phyloP scores from a whole-genome alignment of 140 eudicot species.

The Ambrosia hybrid region DNA sequence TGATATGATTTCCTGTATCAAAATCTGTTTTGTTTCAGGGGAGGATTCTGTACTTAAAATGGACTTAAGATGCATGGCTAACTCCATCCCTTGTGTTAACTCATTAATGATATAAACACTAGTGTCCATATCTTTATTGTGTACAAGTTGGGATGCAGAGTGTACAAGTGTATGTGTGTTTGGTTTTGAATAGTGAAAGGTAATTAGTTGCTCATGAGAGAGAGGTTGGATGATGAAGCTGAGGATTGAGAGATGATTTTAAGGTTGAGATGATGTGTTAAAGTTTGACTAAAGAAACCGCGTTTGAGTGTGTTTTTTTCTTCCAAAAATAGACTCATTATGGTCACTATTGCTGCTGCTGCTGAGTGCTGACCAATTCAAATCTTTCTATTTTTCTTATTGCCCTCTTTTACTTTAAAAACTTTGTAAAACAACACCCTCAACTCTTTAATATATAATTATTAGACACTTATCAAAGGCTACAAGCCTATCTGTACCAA shows the following conservation, averaged over 20 bases:
- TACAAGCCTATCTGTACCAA: too few species aligned
- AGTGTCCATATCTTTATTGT: conserved; percentile 43
- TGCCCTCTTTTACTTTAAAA: not conserved
- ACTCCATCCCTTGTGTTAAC: conserved; percentile 72
- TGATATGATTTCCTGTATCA: conserved; percentile 57
- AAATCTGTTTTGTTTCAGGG: conserved; percentile 39
- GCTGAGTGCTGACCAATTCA: conserved; percentile 36
- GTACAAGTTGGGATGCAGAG: conserved; percentile 24
- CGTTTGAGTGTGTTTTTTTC: conserved; percentile 31
- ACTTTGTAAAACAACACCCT: not conserved
- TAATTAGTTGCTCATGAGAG: conserved; percentile 16
- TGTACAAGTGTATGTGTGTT: conserved; percentile 11
- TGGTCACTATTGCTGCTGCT: conserved; percentile 13
- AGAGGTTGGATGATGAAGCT: conserved; percentile 32
- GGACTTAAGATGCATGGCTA: conserved; percentile 65
- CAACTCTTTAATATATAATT: not conserved
- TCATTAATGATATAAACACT: conserved; percentile 51
- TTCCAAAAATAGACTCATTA: conserved; percentile 30
- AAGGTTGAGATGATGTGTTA: conserved; percentile 29
- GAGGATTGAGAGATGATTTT: conserved; percentile 33
- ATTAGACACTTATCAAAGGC: too few species aligned
- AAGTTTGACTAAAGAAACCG: conserved; percentile 45
- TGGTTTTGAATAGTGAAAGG: conserved; percentile 20
- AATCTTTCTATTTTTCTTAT: conserved; percentile 16
- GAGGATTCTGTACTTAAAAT: conserved; percentile 41